Evolutionary conservation across 176 grass and related monocot species (phyloP).

Genomic region (Lolium rigidum): DNA sequence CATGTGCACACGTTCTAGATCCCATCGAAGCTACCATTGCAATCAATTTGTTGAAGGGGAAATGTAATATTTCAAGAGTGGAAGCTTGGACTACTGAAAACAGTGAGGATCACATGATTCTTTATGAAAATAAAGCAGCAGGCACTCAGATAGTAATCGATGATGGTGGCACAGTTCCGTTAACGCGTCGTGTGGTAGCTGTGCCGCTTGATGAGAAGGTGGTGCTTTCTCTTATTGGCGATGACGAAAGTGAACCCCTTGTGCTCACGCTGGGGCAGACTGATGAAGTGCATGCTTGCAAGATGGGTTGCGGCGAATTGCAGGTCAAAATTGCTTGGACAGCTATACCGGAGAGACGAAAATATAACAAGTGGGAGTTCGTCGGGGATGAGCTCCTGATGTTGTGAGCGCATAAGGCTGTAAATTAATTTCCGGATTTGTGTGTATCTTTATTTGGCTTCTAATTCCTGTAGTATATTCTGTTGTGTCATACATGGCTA

Average conservation of each 20-base stretch:
- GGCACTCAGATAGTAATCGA: background rate
- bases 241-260: background rate
- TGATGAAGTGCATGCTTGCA: background rate
- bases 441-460: background rate
- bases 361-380: background rate
- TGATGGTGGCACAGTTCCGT: background rate
- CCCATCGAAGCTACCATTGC: background rate
- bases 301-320: background rate
- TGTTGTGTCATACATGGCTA: too few species aligned
- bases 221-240: background rate
- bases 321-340: background rate
- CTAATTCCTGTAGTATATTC: background rate
- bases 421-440: background rate
- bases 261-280: background rate
- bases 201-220: background rate
- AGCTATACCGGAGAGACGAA: background rate
- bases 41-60: background rate
- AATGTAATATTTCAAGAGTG: background rate
- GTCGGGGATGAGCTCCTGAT: background rate
- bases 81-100: constrained; percentile 2
- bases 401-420: background rate
- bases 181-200: background rate
- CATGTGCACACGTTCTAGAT: background rate
- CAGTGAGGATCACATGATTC: background rate
- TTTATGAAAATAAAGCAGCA: background rate